Evolutionary conservation across 352 stramenopile genomes (phyloP).

Genomic region (Achlya hypogyna): DNA sequence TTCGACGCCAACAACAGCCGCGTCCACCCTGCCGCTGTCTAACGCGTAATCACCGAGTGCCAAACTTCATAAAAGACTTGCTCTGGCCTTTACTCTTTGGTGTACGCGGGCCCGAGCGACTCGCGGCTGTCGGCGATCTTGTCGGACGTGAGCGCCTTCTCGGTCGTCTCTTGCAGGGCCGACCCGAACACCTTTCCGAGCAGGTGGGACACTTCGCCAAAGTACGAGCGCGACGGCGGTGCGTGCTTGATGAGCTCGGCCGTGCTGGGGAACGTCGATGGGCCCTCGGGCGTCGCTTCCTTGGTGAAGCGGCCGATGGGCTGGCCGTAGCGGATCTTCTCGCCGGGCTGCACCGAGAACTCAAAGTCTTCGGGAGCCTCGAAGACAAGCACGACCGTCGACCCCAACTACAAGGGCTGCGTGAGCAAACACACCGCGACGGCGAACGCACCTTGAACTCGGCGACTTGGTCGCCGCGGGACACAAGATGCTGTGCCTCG

Average conservation of each 20-base stretch:
- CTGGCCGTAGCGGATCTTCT: constrained; percentile 31
- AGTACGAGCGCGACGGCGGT: constrained; percentile 7
- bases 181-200: constrained; percentile 4
- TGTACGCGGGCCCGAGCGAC: background rate
- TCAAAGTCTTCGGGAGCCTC: constrained; percentile 65
- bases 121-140: background rate
- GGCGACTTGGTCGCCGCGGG: constrained; percentile 58
- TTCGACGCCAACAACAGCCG: background rate
- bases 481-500: constrained; percentile 27
- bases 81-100: background rate
- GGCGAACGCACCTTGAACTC: constrained; percentile 51
- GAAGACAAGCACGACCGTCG: constrained; percentile 80
- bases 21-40: background rate
- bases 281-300: background rate
- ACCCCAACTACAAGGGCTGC: constrained; percentile 39
- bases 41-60: no score
- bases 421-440: background rate
- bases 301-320: constrained; percentile 11
- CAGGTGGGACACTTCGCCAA: constrained; percentile 11
- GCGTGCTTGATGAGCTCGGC: constrained; percentile 13
- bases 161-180: background rate
- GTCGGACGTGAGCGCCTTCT: background rate
- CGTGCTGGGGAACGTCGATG: constrained; percentile 18
- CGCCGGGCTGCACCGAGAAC: constrained; percentile 59
- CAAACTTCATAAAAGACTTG: no score